A percentile compares a stretch with the other conserved stretches of the same genome.
Evolutionary conservation across 2,329 filamentous ascomycete species (phyloP).

Genomic region (Hypoxylon sp.): DNA sequence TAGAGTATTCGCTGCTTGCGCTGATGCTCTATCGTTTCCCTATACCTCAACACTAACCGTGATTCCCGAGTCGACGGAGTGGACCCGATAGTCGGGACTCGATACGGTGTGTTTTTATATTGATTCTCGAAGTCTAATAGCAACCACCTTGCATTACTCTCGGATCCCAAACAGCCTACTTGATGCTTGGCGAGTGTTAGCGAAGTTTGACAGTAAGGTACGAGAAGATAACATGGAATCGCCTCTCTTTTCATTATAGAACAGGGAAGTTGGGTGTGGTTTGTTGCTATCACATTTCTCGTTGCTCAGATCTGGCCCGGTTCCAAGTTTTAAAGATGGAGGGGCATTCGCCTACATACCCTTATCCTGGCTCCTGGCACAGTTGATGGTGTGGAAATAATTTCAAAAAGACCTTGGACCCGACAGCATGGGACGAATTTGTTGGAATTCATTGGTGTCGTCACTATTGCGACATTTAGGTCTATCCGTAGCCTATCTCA

Average conservation of each 20-base stretch:
- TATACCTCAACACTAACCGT: constrained; percentile 14
- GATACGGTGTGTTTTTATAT: constrained; percentile 2
- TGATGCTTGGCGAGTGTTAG: not conserved
- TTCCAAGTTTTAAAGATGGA: not conserved
- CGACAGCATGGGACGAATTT: not conserved
- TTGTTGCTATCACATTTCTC: not conserved
- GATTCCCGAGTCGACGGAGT: constrained; percentile 26
- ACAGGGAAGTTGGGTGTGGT: not conserved
- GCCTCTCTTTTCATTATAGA: not conserved
- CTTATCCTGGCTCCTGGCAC: not conserved
- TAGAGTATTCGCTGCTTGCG: constrained; percentile 8
- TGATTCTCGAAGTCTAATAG: not conserved
- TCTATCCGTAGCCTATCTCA: not conserved
- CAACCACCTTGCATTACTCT: constrained; percentile 19
- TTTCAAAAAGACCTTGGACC: not conserved
- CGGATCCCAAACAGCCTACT: not conserved
- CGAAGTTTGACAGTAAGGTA: constrained; percentile 5
- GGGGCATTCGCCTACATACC: not conserved
- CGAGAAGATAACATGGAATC: not conserved
- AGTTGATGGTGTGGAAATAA: not conserved
- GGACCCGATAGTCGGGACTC: constrained; percentile 15
- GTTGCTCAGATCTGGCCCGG: constrained; percentile 5
- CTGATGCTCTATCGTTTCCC: constrained; percentile 21
- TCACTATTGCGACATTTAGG: constrained; percentile 18
- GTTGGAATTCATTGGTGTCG: constrained; percentile 6